Evolutionary conservation across 306 rosid genomes (phyloP).

Genomic region (Rosa rugosa): DNA sequence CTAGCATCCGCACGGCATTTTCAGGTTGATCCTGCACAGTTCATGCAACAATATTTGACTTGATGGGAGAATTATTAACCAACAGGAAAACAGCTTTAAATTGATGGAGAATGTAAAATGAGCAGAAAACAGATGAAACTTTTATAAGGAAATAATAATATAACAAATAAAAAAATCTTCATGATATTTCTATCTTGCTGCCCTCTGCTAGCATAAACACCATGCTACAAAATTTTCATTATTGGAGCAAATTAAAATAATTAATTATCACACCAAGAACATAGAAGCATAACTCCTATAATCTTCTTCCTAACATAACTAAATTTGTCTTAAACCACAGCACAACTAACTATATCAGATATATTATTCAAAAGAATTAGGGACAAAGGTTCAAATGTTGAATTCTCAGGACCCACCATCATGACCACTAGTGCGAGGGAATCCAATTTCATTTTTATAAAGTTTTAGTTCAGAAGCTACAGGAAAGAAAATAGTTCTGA

Average conservation of each 20-base stretch:
- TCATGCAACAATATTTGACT: slow-evolving; percentile 20
- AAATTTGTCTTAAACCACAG: not conserved
- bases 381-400: not conserved
- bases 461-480: not conserved
- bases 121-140: not conserved
- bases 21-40: slow-evolving; percentile 78
- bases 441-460: slow-evolving; percentile 15
- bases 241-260: slow-evolving; percentile 16
- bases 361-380: not conserved
- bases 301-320: not conserved
- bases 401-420: not conserved
- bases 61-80: slow-evolving; percentile 14
- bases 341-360: not conserved
- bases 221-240: not conserved
- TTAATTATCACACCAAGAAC: slow-evolving; percentile 9
- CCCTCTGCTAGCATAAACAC: slow-evolving; percentile 4
- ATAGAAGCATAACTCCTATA: not conserved
- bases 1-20: slow-evolving; percentile 62
- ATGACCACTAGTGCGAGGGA: not conserved
- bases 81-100: slow-evolving; percentile 19
- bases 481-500: slow-evolving; percentile 11
- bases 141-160: not conserved
- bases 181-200: slow-evolving; percentile 20
- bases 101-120: not conserved
- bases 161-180: slow-evolving; percentile 4